Evolutionary conservation across 2,329 filamentous ascomycete species (phyloP).

Genomic region (Colletotrichum musicola): DNA sequence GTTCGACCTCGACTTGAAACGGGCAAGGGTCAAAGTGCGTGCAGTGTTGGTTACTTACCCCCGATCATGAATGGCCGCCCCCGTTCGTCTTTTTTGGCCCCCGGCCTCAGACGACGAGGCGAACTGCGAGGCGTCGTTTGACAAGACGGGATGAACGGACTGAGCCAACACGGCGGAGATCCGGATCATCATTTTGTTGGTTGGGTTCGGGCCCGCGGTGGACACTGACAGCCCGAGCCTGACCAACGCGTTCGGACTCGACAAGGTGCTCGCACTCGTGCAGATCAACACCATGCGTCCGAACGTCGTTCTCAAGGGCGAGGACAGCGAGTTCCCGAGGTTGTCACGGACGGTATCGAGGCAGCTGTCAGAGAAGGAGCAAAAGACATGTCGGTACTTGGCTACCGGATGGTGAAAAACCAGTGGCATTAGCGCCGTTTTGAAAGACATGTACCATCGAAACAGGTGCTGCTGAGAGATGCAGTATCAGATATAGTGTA

Average conservation of each 20-base stretch:
- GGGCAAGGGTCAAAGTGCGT: constrained; percentile 51
- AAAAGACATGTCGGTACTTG: neutral
- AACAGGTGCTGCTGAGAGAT: no score
- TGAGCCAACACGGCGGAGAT: constrained; percentile 48
- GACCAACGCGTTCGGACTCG: constrained; percentile 60
- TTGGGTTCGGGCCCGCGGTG: constrained; percentile 65
- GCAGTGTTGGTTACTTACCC: constrained; percentile 46
- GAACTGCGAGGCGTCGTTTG: constrained; percentile 5
- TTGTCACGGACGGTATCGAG: constrained; percentile 59
- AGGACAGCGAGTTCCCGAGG: constrained; percentile 59
- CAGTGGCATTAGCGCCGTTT: neutral
- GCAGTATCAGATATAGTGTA: no score
- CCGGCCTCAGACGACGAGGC: neutral
- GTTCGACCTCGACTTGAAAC: constrained; percentile 43
- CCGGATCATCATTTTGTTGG: constrained; percentile 71
- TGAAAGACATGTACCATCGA: neutral
- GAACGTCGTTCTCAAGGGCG: constrained; percentile 59
- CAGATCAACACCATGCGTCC: constrained; percentile 61
- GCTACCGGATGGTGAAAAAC: no score
- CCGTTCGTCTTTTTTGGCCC: neutral
- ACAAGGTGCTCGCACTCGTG: constrained; percentile 65
- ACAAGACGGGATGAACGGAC: constrained; percentile 32
- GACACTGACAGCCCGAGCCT: constrained; percentile 58
- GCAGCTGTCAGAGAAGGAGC: constrained; percentile 43
- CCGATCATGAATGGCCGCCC: constrained; percentile 51